Percentiles rank a stretch among this genome's conserved stretches.
Conservation (phyloP, 2,329 filamentous ascomycete genomes). For the Phoma sp. region DNA sequence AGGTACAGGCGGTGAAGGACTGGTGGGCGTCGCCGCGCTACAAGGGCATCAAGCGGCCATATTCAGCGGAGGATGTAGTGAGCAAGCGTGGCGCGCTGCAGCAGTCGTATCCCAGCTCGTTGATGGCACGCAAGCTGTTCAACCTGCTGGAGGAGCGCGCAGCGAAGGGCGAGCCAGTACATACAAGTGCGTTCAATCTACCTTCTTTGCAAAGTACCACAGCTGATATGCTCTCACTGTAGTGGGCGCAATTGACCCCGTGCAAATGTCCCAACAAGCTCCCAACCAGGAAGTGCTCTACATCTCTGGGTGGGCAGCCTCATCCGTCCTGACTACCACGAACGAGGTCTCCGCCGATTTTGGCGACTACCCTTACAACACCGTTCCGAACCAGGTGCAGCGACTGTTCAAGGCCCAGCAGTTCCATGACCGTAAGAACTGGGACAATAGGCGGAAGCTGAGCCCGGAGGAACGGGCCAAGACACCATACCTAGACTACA, state of each 20-base stretch:
- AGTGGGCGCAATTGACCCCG: constrained; percentile 98
- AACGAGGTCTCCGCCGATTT: constrained; percentile 99
- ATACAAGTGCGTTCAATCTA: constrained; percentile 73
- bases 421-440: constrained; percentile 95
- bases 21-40: constrained; percentile 92
- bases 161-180: constrained; percentile 83
- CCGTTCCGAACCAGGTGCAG: constrained; percentile 97
- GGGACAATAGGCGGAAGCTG: constrained; percentile 83
- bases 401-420: constrained; percentile 95
- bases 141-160: constrained; percentile 81
- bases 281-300: constrained; percentile 96
- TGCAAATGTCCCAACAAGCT: constrained; percentile 99
- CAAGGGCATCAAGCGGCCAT: constrained; percentile 88
- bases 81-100: constrained; percentile 89
- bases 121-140: constrained; percentile 96
- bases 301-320: constrained; percentile 97
- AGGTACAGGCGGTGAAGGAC: constrained; percentile 82
- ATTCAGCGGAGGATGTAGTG: constrained; percentile 88
- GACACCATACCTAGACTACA: constrained; percentile 87
- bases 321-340: constrained; percentile 87
- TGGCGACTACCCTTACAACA: constrained; percentile 99
- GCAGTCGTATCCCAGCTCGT: constrained; percentile 87
- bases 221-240: constrained; percentile 34
- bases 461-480: constrained; percentile 73
- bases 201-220: constrained; percentile 31